A percentile compares a stretch with the other conserved stretches of the same genome.
These are phyloP conservation scores for Lasiodiplodia hormozganensis DNA, from an alignment of 2,329 filamentous ascomycete species.

Conservation along the genomic window DNA sequence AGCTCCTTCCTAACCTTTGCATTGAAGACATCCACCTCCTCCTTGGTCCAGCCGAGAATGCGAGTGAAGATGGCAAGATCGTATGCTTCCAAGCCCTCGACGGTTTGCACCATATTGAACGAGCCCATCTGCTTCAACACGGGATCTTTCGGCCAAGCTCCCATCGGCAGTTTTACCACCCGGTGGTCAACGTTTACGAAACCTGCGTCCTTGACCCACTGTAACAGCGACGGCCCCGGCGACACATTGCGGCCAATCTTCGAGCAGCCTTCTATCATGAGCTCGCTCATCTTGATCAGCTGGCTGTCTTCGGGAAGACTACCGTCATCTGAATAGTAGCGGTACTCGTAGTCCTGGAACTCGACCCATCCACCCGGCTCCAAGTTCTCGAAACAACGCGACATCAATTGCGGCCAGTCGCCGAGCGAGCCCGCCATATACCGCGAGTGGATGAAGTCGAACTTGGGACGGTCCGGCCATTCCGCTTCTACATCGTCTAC, in stretches of 20 bases:
- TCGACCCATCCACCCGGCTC: slow-evolving; percentile 34
- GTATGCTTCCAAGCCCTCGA: slow-evolving; percentile 51
- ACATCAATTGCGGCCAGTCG: slow-evolving; percentile 59
- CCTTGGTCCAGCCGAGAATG: slow-evolving; percentile 50
- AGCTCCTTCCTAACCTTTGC: slow-evolving; percentile 36
- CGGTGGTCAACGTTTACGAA: slow-evolving; percentile 49
- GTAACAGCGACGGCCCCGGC: slow-evolving; percentile 46
- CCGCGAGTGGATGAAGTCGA: slow-evolving; percentile 64
- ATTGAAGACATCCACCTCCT: slow-evolving; percentile 51
- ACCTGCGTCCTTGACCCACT: slow-evolving; percentile 50
- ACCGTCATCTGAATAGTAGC: slow-evolving; percentile 34
- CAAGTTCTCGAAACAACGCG: slow-evolving; percentile 65
- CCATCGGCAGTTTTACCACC: slow-evolving; percentile 32
- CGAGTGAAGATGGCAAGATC: slow-evolving; percentile 51
- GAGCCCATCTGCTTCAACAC: slow-evolving; percentile 33
- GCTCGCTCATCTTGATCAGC: slow-evolving; percentile 1
- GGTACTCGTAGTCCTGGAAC: slow-evolving; percentile 34
- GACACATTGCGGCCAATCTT: slow-evolving; percentile 46
- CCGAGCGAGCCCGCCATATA: slow-evolving; percentile 60
- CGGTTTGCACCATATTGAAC: slow-evolving; percentile 47
- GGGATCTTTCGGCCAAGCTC: slow-evolving; percentile 35
- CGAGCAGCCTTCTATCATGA: background rate
- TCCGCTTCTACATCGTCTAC: slow-evolving; percentile 67
- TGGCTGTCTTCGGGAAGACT: slow-evolving; percentile 29
- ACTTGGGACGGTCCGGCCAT: slow-evolving; percentile 61